Percentiles rank a stretch among this genome's conserved stretches.
These are phyloP conservation scores for Phoenix dactylifera DNA, from an alignment of 176 grass and related monocot genomes.

Conservation along the genomic window DNA sequence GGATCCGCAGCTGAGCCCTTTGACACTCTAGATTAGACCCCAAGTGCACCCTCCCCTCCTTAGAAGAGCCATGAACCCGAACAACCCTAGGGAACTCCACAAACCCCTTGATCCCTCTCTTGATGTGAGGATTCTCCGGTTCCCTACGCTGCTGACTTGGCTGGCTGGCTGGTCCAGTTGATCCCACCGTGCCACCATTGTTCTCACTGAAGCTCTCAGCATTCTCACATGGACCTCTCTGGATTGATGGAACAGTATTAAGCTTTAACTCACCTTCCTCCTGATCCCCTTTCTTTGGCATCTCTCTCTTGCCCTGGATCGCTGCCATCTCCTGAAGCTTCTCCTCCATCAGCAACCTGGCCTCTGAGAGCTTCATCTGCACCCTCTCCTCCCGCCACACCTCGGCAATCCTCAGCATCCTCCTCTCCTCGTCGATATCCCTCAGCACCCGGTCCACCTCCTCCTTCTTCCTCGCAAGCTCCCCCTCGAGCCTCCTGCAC, in stretches of 20 bases:
- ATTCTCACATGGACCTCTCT: no score
- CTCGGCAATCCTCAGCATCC: slow-evolving; percentile 63
- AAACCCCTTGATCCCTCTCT: slow-evolving; percentile 77
- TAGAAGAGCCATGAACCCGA: slow-evolving; percentile 18
- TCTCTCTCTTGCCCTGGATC: no score
- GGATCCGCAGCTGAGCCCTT: slow-evolving; percentile 58
- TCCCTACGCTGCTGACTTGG: slow-evolving; percentile 25
- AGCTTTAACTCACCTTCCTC: no score
- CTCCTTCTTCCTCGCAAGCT: slow-evolving; percentile 20
- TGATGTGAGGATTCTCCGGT: slow-evolving; percentile 74
- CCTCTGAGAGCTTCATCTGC: slow-evolving; percentile 76
- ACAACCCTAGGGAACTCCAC: slow-evolving; percentile 73
- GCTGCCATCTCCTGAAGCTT: slow-evolving; percentile 36
- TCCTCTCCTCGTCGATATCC: slow-evolving; percentile 58
- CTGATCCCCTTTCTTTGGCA: no score
- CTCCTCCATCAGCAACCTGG: slow-evolving; percentile 42
- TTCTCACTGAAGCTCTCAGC: no score
- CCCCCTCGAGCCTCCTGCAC: slow-evolving; percentile 36
- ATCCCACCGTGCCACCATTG: no score
- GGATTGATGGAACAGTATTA: no score
- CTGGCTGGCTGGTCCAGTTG: neutral
- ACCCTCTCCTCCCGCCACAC: slow-evolving; percentile 82
- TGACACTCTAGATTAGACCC: slow-evolving; percentile 75
- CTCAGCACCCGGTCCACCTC: slow-evolving; percentile 13
- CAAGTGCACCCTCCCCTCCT: slow-evolving; percentile 31